Base-by-base conservation (phyloP, 2,329 filamentous ascomycete species). In the Trichoderma semiorbis region DNA sequence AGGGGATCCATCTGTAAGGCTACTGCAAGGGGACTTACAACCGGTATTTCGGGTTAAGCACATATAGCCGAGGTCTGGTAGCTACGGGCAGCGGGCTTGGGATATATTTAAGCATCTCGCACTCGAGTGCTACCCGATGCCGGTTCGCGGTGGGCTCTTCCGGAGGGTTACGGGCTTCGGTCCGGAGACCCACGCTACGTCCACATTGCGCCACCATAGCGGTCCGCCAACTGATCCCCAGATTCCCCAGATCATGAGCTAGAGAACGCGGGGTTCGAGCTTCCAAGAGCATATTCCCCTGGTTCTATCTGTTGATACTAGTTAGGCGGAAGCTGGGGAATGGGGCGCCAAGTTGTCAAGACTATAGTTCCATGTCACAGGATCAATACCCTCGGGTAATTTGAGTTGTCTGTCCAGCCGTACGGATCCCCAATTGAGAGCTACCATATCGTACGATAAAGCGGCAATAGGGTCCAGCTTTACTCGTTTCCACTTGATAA, bases 151-250 rank as follows among this genome's bases (percentile, higher is more conserved):
- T 26, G n/a, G n/a, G 4, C 36, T 58, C 55, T 39, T 39, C 67
- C 36, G 21, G 32, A 53, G 26, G 18, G 26, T n/a, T 21, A 18
- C 57, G 57, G 39, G 67, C 57, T 69, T 61, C 67, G 67, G 67
- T 69, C 67, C 67, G 67, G 55, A 18, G 39, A 57, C 55, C 65
- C 53, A 69, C 67, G 26, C 47, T 50, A 28, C 47, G 47, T 61
- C 57, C 67, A 43, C 39, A 43, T 16, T 34, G 21, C 28, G 63
- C n/a, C 39, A 43, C 67, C 67, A 43, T 30, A 61, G 55, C 67
- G 67, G 67, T 69, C 67, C 67, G 67, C 57, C n/a, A 53, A 36
- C 28, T 60, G n/a, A 53, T 60, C 67, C 67, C 67, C 67, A 62
- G 57, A 69, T 69, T 69, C 39, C 32, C 14, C 67, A 36, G 58